Evolutionary conservation across 2,329 filamentous ascomycete genomes (phyloP).

Genomic region (Aspergillus alliaceus): DNA sequence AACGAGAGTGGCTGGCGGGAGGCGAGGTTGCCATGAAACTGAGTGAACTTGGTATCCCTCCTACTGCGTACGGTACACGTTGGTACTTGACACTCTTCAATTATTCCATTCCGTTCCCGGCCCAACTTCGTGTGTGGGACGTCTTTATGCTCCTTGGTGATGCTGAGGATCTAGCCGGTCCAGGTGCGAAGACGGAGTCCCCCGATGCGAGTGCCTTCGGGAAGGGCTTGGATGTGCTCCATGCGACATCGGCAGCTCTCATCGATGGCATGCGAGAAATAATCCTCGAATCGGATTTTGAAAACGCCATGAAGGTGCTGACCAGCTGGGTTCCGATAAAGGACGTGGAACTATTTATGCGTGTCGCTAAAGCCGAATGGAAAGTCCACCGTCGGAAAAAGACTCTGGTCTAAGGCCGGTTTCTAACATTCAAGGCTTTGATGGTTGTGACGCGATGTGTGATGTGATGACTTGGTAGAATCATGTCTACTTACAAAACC

Average conservation of each 20-base stretch:
- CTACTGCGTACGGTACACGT: constrained; percentile 90
- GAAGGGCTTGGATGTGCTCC: constrained; percentile 78
- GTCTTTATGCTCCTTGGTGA: constrained; percentile 94
- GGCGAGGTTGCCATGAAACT: constrained; percentile 79
- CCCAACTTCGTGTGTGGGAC: constrained; percentile 95
- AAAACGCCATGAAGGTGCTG: constrained; percentile 95
- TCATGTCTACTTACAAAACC: background rate
- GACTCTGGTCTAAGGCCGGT: background rate
- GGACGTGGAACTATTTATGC: constrained; percentile 92
- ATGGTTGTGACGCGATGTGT: background rate
- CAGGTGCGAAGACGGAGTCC: constrained; percentile 20
- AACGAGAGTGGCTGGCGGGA: constrained; percentile 74
- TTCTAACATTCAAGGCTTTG: background rate
- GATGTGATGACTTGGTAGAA: background rate
- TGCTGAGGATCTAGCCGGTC: constrained; percentile 47
- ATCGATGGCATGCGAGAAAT: constrained; percentile 89
- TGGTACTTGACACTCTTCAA: constrained; percentile 99
- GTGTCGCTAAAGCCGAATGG: constrained; percentile 83
- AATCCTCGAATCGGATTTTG: constrained; percentile 88
- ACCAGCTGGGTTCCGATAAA: constrained; percentile 93
- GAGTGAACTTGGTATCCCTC: constrained; percentile 73
- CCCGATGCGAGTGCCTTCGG: constrained; percentile 45
- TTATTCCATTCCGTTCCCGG: constrained; percentile 89
- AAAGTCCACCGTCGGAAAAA: constrained; percentile 62
- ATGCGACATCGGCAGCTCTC: constrained; percentile 84